These are phyloP conservation scores for Cyclostephanos invisitatus DNA, from an alignment of 108 stramenopile species.

Conservation along the genomic window DNA sequence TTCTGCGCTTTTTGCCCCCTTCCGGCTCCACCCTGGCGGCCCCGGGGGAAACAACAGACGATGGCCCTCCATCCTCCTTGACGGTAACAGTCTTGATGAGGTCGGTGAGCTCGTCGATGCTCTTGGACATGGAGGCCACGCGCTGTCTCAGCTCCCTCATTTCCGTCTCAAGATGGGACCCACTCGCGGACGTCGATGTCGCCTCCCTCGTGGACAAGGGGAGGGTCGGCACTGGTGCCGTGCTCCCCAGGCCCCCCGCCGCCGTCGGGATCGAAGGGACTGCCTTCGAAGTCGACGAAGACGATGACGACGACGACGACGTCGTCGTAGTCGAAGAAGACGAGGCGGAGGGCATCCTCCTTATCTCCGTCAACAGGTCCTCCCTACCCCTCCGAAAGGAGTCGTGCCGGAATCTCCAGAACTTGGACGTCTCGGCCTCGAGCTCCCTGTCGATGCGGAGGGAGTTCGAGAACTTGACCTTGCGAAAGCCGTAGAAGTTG, in stretches of 20 bases:
- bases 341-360: constrained; percentile 46
- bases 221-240: neutral
- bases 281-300: neutral
- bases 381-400: constrained; percentile 72
- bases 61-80: constrained; percentile 29
- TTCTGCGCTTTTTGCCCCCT: constrained; percentile 27
- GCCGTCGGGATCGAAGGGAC: neutral
- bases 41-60: neutral
- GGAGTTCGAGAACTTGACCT: constrained; percentile 72
- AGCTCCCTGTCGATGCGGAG: constrained; percentile 70
- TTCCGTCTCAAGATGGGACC: constrained; percentile 63
- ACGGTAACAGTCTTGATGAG: constrained; percentile 73
- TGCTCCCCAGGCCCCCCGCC: neutral
- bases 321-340: too few species aligned
- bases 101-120: constrained; percentile 73
- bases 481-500: constrained; percentile 92
- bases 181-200: constrained; percentile 16
- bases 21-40: constrained; percentile 19
- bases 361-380: constrained; percentile 78
- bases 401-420: constrained; percentile 83
- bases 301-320: neutral
- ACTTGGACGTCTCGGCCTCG: constrained; percentile 74
- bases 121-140: constrained; percentile 80
- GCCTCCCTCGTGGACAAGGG: neutral
- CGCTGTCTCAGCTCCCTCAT: constrained; percentile 65